phyloP scores from a whole-genome alignment of 1,139 yeast species.

The Yamadazyma conglobata region DNA sequence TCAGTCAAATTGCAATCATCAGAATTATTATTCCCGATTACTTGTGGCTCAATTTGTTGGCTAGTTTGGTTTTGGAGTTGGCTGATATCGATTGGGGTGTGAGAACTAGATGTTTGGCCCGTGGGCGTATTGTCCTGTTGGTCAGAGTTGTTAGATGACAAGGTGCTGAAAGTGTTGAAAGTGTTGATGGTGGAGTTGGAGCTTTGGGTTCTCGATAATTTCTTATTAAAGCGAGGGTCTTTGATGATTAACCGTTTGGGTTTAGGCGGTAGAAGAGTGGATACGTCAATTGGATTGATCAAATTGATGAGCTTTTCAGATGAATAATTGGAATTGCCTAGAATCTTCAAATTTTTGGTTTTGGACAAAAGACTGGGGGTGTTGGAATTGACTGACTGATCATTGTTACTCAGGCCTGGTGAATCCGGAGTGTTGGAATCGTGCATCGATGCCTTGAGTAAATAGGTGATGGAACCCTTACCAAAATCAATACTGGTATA shows the following conservation, averaged over 20 bases:
- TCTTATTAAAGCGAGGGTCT: conserved; percentile 32
- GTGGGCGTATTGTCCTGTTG: too few relatives aligned
- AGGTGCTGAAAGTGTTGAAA: conserved; percentile 31
- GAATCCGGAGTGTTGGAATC: conserved; percentile 12
- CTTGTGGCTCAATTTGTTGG: too few relatives aligned
- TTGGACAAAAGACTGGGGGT: conserved; percentile 17
- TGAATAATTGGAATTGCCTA: conserved; percentile 30
- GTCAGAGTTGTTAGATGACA: conserved; percentile 38
- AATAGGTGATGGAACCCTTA: conserved; percentile 75
- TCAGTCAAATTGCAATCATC: too few relatives aligned
- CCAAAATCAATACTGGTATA: conserved; percentile 81
- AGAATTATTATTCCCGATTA: too few relatives aligned
- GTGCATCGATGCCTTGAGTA: conserved; percentile 55
- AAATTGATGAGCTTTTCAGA: conserved; percentile 59
- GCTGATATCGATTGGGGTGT: too few relatives aligned
- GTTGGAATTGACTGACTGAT: too few relatives aligned
- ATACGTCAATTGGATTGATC: conserved; percentile 72
- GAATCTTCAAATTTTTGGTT: conserved; percentile 22
- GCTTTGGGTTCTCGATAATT: conserved; percentile 44
- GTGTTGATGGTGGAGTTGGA: conserved; percentile 50
- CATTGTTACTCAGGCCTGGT: too few relatives aligned
- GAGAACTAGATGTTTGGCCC: too few relatives aligned
- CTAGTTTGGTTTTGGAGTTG: too few relatives aligned
- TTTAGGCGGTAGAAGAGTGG: conserved; percentile 60
- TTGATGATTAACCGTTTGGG: conserved; percentile 64